These are phyloP conservation scores for Yamadazyma dendronema DNA, from an alignment of 1,139 yeast genomes.

Conservation along the genomic window DNA sequence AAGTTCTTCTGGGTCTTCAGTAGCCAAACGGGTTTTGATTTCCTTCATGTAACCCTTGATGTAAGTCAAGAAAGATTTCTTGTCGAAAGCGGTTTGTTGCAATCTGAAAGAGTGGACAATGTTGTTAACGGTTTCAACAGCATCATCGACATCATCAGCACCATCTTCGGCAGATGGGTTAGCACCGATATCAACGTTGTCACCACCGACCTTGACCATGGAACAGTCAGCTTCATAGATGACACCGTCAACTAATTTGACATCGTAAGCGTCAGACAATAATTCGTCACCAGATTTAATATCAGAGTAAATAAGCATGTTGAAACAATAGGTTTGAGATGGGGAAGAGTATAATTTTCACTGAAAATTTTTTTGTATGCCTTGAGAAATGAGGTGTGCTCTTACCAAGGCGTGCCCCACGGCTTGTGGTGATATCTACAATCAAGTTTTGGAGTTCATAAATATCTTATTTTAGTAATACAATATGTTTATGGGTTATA, in stretches of 20 bases:
- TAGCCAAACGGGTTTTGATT: slow-evolving; percentile 85
- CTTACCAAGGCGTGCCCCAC: slow-evolving; percentile 1
- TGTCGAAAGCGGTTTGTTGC: slow-evolving; percentile 93
- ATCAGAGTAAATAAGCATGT: slow-evolving; percentile 57
- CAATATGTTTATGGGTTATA: too few relatives aligned
- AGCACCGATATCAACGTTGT: slow-evolving; percentile 96
- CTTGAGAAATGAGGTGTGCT: not conserved
- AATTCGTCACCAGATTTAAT: slow-evolving; percentile 93
- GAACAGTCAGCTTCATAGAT: slow-evolving; percentile 96
- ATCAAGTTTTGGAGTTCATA: too few relatives aligned
- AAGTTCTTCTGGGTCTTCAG: slow-evolving; percentile 81
- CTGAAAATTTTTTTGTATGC: slow-evolving; percentile 4
- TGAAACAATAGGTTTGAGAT: slow-evolving; percentile 8
- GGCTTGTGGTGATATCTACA: too few relatives aligned
- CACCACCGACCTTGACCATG: slow-evolving; percentile 67
- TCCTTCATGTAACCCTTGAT: slow-evolving; percentile 98
- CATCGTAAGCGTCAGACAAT: slow-evolving; percentile 95
- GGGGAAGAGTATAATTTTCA: not conserved
- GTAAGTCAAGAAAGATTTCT: slow-evolving; percentile 93
- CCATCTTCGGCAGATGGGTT: slow-evolving; percentile 98
- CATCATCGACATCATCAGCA: slow-evolving; percentile 78
- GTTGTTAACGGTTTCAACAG: slow-evolving; percentile 90
- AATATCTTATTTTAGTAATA: not conserved
- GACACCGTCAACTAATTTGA: slow-evolving; percentile 80
- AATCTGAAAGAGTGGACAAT: slow-evolving; percentile 98